Conservation (phyloP, 148 eudicot genomes). For the Cornus kousa region DNA sequence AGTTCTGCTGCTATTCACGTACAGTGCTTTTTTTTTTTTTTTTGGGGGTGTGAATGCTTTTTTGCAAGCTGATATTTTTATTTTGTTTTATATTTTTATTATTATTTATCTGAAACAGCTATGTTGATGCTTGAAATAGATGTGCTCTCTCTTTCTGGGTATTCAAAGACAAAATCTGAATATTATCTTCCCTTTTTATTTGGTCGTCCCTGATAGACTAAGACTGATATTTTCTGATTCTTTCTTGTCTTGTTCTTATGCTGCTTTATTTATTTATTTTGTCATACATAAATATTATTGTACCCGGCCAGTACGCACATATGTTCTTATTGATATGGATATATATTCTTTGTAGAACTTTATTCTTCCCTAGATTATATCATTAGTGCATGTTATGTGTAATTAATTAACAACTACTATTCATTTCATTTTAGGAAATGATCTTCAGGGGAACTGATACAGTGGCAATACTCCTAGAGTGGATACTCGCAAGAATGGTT, state of each 20-base stretch:
- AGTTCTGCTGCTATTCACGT: too few relatives aligned
- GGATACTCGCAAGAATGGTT: constrained; percentile 93
- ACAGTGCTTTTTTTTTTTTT: too few relatives aligned
- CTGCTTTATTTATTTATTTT: neutral
- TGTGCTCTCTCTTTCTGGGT: constrained; percentile 9
- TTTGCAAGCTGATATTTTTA: neutral
- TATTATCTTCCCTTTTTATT: constrained; percentile 9
- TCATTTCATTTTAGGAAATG: constrained; percentile 60
- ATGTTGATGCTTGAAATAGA: neutral
- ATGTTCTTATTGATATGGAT: neutral
- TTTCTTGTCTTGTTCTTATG: neutral
- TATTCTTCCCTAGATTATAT: too few relatives aligned
- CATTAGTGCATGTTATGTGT: too few relatives aligned
- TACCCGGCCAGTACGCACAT: too few relatives aligned
- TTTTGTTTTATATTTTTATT: neutral
- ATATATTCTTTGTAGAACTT: too few relatives aligned
- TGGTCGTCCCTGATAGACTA: neutral
- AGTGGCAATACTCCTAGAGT: constrained; percentile 81
- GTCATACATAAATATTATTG: neutral
- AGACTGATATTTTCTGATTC: neutral
- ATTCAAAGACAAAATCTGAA: constrained; percentile 25
- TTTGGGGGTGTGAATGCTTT: too few relatives aligned
- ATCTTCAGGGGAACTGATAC: constrained; percentile 94
- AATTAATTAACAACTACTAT: neutral
- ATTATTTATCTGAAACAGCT: too few relatives aligned